Conservation (phyloP, 331 rosid genomes). For the Malus hybrid region DNA sequence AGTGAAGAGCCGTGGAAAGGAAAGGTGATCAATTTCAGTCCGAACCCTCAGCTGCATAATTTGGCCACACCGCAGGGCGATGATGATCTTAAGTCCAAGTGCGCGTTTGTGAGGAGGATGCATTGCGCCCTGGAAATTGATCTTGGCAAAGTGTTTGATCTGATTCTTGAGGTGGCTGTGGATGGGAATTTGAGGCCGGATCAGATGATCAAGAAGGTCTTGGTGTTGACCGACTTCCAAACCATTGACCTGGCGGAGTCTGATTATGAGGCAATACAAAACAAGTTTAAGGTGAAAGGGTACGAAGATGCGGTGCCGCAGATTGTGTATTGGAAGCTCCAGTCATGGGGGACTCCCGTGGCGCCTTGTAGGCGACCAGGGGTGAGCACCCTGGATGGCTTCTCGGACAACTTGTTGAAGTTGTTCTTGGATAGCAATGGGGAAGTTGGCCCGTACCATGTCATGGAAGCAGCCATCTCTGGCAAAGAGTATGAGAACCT, state of each 20-base stretch:
- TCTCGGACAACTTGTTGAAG: conserved; percentile 45
- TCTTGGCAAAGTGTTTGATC: too few relatives aligned
- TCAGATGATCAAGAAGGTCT: too few relatives aligned
- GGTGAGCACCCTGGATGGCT: conserved; percentile 19
- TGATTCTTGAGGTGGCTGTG: too few relatives aligned
- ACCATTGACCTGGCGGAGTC: too few relatives aligned
- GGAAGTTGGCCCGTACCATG: background rate
- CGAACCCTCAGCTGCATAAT: background rate
- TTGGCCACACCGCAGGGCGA: background rate
- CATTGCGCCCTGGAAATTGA: too few relatives aligned
- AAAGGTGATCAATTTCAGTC: conserved; percentile 41
- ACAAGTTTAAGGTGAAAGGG: too few relatives aligned
- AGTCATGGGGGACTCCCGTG: background rate
- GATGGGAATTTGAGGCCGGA: too few relatives aligned
- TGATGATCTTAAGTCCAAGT: conserved; percentile 23
- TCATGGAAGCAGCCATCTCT: conserved; percentile 24
- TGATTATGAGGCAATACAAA: too few relatives aligned
- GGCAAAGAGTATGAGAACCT: conserved; percentile 34
- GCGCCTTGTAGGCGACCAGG: conserved; percentile 6
- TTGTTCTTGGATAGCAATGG: conserved; percentile 36
- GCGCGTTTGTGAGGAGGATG: too few relatives aligned
- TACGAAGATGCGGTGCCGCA: too few relatives aligned
- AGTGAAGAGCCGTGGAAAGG: conserved; percentile 69
- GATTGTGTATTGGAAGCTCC: too few relatives aligned
- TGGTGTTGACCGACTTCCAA: too few relatives aligned